These are phyloP conservation scores for Phytophthora quininea DNA, from an alignment of 352 stramenopile species.

Conservation along the genomic window DNA sequence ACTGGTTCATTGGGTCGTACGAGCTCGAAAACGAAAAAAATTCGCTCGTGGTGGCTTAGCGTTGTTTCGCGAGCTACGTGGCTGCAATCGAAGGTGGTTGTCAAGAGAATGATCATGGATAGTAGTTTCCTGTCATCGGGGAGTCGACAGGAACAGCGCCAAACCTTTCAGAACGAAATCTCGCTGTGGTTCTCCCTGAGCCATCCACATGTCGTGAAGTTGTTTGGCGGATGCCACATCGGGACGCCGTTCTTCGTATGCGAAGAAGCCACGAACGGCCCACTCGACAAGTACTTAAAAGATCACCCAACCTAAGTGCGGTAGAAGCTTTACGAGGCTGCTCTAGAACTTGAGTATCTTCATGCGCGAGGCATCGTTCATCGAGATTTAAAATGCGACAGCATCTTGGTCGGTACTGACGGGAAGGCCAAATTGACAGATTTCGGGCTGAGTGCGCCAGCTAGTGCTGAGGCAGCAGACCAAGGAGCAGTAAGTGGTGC, in stretches of 20 bases:
- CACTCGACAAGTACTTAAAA: background rate
- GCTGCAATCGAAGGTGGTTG: conserved; percentile 15
- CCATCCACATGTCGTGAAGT: background rate
- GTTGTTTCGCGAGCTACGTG: conserved; percentile 10
- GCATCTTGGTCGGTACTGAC: no score
- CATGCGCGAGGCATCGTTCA: no score
- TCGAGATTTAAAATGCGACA: no score
- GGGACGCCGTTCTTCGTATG: no score
- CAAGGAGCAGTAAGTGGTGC: no score
- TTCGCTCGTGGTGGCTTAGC: background rate
- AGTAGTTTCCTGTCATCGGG: background rate
- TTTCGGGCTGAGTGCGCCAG: no score
- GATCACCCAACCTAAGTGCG: no score
- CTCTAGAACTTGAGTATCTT: no score
- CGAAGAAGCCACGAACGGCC: background rate
- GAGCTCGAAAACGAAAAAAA: conserved; percentile 4
- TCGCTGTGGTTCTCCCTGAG: conserved; percentile 30
- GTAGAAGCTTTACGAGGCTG: no score
- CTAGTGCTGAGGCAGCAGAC: no score
- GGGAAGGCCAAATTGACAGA: no score
- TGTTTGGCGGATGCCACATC: no score
- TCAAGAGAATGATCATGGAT: conserved; percentile 7
- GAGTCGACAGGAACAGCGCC: background rate
- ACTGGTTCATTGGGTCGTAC: conserved; percentile 11
- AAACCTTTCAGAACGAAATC: conserved; percentile 15